Percentiles rank a stretch among this genome's conserved stretches.
These are phyloP conservation scores for Taiozyma sp. DNA, from an alignment of 1,139 yeast species.

Conservation along the genomic window DNA sequence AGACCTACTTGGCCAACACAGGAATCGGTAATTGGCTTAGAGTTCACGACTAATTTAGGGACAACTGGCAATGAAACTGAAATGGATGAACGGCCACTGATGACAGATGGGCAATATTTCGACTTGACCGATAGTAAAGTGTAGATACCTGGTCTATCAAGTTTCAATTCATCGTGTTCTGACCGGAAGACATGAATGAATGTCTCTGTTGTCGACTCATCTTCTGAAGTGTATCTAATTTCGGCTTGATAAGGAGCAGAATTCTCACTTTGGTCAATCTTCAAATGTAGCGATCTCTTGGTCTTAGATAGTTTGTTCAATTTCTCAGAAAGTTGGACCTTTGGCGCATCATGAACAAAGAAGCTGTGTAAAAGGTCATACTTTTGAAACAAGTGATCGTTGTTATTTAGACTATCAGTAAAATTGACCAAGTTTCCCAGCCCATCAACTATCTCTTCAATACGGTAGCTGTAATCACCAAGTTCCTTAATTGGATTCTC, in stretches of 20 bases:
- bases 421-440: constrained; percentile 67
- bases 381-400: constrained; percentile 36
- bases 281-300: constrained; percentile 37
- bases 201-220: constrained; percentile 25
- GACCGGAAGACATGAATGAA: constrained; percentile 34
- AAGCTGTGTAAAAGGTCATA: constrained; percentile 50
- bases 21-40: constrained; percentile 67
- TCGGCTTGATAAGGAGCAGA: constrained; percentile 44
- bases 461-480: constrained; percentile 62
- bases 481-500: constrained; percentile 43
- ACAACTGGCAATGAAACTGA: constrained; percentile 46
- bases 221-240: constrained; percentile 33
- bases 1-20: constrained; percentile 94
- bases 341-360: constrained; percentile 61
- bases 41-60: constrained; percentile 49
- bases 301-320: constrained; percentile 36
- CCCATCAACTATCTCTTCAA: constrained; percentile 67
- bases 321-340: constrained; percentile 34
- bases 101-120: constrained; percentile 60
- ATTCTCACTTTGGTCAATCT: constrained; percentile 24
- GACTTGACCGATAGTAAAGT: constrained; percentile 48
- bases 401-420: constrained; percentile 27
- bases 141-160: constrained; percentile 62
- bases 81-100: constrained; percentile 41
- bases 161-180: constrained; percentile 27